These are phyloP conservation scores for Penicillium decumbens DNA, from an alignment of 2,329 filamentous ascomycete species.

Conservation along the genomic window DNA sequence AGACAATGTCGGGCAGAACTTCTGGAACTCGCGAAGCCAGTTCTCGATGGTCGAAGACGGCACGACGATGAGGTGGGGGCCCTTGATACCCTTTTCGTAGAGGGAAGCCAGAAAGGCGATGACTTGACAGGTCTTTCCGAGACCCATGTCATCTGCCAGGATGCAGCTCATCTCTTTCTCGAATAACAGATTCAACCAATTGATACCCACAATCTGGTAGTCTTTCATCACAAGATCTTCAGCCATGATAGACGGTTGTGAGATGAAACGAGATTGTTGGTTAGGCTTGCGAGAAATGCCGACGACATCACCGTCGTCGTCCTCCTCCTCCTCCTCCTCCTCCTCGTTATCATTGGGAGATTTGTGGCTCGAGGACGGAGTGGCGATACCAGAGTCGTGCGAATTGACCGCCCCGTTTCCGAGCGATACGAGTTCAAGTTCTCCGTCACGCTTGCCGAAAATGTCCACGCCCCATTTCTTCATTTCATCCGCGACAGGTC, in stretches of 20 bases:
- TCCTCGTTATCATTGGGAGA: conserved; percentile 28
- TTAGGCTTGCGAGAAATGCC: conserved; percentile 33
- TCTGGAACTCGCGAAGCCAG: conserved; percentile 85
- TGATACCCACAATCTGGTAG: conserved; percentile 89
- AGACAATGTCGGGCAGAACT: conserved; percentile 72
- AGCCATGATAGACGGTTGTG: conserved; percentile 74
- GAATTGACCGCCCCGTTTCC: conserved; percentile 35
- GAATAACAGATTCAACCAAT: conserved; percentile 87
- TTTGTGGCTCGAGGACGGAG: conserved; percentile 47
- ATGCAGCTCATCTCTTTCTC: conserved; percentile 78
- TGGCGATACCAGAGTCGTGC: conserved; percentile 65
- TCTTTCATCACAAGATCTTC: conserved; percentile 76
- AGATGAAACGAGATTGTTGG: conserved; percentile 42
- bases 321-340: conserved; percentile 45
- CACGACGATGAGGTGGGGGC: conserved; percentile 80
- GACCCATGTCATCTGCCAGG: conserved; percentile 90
- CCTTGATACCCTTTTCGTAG: conserved; percentile 62
- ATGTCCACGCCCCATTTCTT: conserved; percentile 64
- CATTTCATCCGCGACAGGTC: conserved; percentile 61
- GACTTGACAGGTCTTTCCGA: conserved; percentile 95
- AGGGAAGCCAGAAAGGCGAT: conserved; percentile 86
- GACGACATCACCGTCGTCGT: conserved; percentile 44
- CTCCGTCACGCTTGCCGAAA: conserved; percentile 58
- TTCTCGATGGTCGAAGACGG: conserved; percentile 93
- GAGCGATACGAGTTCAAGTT: conserved; percentile 57